These are phyloP conservation scores for Wallacemonas rigidus DNA, from an alignment of 208 protist species.

Conservation along the genomic window DNA sequence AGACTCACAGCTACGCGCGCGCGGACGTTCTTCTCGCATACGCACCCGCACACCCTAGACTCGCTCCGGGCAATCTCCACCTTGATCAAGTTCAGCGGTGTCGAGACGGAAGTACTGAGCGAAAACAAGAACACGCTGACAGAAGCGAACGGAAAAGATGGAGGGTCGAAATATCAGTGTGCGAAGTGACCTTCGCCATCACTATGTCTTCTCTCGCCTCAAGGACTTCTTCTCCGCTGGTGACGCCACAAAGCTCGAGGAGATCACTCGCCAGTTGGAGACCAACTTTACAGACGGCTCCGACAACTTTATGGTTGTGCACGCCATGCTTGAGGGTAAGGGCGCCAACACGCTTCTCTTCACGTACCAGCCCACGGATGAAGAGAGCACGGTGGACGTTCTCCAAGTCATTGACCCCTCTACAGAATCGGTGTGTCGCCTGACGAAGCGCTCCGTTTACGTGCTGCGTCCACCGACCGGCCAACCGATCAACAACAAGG, in stretches of 20 bases:
- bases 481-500: conserved; percentile 74
- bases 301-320: conserved; percentile 83
- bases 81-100: no score
- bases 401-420: conserved; percentile 72
- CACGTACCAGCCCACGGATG: conserved; percentile 67
- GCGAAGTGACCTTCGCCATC: conserved; percentile 79
- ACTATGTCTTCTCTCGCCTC: conserved; percentile 87
- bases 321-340: conserved; percentile 81
- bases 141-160: conserved; percentile 17
- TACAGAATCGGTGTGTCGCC: conserved; percentile 55
- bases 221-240: conserved; percentile 88
- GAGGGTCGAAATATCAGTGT: conserved; percentile 26
- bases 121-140: neutral
- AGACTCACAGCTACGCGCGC: no score
- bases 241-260: conserved; percentile 59
- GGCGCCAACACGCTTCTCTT: conserved; percentile 84
- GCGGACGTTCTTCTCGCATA: no score
- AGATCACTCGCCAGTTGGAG: conserved; percentile 70
- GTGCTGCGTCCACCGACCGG: conserved; percentile 54
- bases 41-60: no score
- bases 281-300: conserved; percentile 82
- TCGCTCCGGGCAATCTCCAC: no score
- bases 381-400: conserved; percentile 51
- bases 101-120: neutral
- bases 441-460: conserved; percentile 87